Conservation (phyloP, 208 protist genomes). For the Trypanosoma theileri region DNA sequence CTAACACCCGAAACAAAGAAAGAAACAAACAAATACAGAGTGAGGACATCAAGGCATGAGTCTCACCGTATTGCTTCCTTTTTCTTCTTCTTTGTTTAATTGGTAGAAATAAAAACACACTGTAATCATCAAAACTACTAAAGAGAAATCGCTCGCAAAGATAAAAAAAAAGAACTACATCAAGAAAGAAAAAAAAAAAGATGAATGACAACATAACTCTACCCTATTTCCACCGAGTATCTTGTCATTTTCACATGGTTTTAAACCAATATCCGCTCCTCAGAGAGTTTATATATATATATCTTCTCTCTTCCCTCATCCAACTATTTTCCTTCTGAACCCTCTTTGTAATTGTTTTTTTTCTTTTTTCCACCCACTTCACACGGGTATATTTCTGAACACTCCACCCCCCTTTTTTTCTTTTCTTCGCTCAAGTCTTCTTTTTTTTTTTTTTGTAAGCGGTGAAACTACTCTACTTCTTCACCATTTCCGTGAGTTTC, state of each 20-base stretch:
- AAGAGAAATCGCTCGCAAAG: neutral
- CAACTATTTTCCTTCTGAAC: too few relatives aligned
- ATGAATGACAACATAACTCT: neutral
- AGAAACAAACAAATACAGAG: neutral
- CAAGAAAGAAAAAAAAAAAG: neutral
- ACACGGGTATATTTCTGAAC: neutral
- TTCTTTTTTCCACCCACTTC: neutral
- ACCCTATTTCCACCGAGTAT: too few relatives aligned
- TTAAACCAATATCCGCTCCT: too few relatives aligned
- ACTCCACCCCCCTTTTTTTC: too few relatives aligned
- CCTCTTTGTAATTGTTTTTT: neutral
- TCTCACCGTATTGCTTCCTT: too few relatives aligned
- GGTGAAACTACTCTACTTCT: constrained; percentile 32
- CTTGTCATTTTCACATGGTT: too few relatives aligned
- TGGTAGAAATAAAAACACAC: too few relatives aligned
- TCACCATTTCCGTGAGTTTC: constrained; percentile 88
- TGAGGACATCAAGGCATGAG: neutral
- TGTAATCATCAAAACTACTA: neutral
- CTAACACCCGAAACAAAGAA: neutral
- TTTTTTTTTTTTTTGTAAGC: neutral
- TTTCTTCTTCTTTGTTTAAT: too few relatives aligned
- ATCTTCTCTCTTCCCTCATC: neutral
- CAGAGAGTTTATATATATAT: too few relatives aligned
- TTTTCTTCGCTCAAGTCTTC: neutral
- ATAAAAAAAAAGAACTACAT: constrained; percentile 29